Conservation (phyloP, 768 basidiomycete species). For the Mycena albidolilacea region DNA sequence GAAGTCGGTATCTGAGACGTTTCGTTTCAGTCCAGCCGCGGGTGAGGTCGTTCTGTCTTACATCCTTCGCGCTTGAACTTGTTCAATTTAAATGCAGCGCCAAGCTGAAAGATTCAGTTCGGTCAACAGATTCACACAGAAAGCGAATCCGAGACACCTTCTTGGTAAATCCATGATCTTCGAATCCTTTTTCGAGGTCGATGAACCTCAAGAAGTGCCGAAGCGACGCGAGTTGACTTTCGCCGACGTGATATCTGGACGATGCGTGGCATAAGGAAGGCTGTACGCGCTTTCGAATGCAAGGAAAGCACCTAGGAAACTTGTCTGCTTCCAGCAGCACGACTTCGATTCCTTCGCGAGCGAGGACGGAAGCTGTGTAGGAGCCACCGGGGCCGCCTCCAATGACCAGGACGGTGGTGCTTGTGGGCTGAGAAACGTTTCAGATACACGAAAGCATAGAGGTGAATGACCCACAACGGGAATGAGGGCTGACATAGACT, state of each 20-base stretch:
- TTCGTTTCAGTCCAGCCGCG: background rate
- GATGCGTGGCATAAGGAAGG: background rate
- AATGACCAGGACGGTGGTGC: conserved; percentile 56
- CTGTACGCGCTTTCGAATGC: background rate
- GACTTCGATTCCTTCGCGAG: conserved; percentile 72
- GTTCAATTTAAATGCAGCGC: conserved; percentile 73
- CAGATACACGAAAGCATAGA: background rate
- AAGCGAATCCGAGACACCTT: conserved; percentile 53
- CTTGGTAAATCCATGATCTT: conserved; percentile 56
- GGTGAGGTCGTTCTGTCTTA: conserved; percentile 46
- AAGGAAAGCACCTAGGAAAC: conserved; percentile 64
- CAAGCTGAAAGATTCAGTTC: conserved; percentile 56
- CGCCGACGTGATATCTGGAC: conserved; percentile 58
- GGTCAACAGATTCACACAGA: background rate
- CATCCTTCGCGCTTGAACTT: conserved; percentile 71
- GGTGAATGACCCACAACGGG: background rate
- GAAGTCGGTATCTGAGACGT: conserved; percentile 69
- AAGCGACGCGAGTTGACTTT: conserved; percentile 50
- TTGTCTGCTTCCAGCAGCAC: conserved; percentile 68
- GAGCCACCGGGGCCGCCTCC: conserved; percentile 75
- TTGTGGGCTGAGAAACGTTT: background rate
- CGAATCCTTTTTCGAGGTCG: conserved; percentile 33
- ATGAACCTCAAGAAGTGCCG: conserved; percentile 67
- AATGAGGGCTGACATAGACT: background rate
- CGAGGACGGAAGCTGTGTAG: conserved; percentile 68